A percentile compares a stretch with the other conserved stretches of the same genome.
These are phyloP conservation scores for Benincasa hispida DNA, from an alignment of 306 rosid genomes.

Conservation along the genomic window DNA sequence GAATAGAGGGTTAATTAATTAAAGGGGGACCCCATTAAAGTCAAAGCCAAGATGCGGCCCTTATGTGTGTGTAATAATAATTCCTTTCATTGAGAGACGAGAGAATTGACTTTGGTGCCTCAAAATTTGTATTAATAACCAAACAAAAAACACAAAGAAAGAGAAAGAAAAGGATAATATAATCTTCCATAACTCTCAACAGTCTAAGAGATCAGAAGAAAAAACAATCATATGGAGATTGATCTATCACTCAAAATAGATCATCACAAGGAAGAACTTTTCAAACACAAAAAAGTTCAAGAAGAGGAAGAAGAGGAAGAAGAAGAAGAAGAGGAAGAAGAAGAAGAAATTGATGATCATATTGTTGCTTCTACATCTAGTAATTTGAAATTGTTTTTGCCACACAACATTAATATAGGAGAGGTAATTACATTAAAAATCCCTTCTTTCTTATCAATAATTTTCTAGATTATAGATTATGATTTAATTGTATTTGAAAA, in stretches of 20 bases:
- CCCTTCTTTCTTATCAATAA: no score
- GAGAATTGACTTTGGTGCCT: slow-evolving; percentile 94
- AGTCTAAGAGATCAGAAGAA: slow-evolving; percentile 10
- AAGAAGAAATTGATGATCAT: background rate
- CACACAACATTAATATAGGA: slow-evolving; percentile 16
- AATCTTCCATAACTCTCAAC: slow-evolving; percentile 26
- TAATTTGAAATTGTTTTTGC: background rate
- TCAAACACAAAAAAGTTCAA: no score
- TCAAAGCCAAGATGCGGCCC: slow-evolving; percentile 73
- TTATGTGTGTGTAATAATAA: slow-evolving; percentile 39
- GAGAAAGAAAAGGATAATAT: slow-evolving; percentile 16
- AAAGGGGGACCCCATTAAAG: slow-evolving; percentile 38
- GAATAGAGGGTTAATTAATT: slow-evolving; percentile 13
- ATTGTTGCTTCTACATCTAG: background rate
- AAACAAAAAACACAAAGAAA: background rate
- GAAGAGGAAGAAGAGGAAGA: background rate
- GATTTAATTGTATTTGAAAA: no score
- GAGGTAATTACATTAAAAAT: slow-evolving; percentile 17
- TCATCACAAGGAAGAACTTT: background rate
- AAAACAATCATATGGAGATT: slow-evolving; percentile 19
- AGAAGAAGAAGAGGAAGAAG: background rate
- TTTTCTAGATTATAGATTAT: no score
- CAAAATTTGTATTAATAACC: slow-evolving; percentile 38
- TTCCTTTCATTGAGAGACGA: slow-evolving; percentile 39
- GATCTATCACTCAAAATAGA: slow-evolving; percentile 69